Evolutionary conservation across 225 moss, liverwort and hornwort species (phyloP).

Genomic region (Bryoerythrophyllum caledonicum): DNA sequence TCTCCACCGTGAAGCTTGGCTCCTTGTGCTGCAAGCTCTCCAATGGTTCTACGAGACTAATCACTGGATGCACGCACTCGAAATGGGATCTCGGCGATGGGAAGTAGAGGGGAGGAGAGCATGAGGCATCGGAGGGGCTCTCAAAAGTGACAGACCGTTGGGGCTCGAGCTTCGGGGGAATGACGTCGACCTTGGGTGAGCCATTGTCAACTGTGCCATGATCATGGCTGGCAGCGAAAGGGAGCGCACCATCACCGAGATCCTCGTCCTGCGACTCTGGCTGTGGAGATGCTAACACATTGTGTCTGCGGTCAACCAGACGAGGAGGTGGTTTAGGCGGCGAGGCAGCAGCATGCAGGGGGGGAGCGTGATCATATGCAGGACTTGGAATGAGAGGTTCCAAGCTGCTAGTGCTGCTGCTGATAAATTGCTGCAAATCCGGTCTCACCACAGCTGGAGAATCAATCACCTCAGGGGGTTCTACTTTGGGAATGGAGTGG

Average conservation of each 20-base stretch:
- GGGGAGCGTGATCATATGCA: constrained; percentile 23
- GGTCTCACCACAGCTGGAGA: constrained; percentile 26
- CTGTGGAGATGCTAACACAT: constrained; percentile 37
- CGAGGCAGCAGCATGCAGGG: constrained; percentile 10
- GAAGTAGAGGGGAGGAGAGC: constrained; percentile 24
- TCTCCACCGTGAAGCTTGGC: constrained; percentile 25
- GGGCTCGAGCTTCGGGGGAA: constrained; percentile 35
- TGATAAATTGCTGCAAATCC: constrained; percentile 39
- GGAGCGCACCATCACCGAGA: background rate
- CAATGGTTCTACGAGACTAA: constrained; percentile 10
- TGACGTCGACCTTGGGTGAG: constrained; percentile 25
- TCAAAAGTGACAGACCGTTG: constrained; percentile 41
- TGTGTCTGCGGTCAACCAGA: constrained; percentile 36
- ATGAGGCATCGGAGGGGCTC: constrained; percentile 26
- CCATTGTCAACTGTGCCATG: constrained; percentile 12
- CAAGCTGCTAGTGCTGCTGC: constrained; percentile 8
- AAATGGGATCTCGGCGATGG: constrained; percentile 30
- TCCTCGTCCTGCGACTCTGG: constrained; percentile 6
- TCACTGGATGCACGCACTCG: constrained; percentile 21
- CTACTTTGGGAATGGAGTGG: constrained; percentile 13
- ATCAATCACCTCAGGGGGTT: constrained; percentile 10
- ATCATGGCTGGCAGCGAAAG: constrained; percentile 10
- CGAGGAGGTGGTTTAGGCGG: constrained; percentile 42
- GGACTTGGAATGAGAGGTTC: no score
- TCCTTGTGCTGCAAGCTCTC: constrained; percentile 25